Percentiles rank a stretch among this genome's conserved stretches.
Conservation (phyloP, 495 filamentous ascomycete species). For the Halenospora varia region DNA sequence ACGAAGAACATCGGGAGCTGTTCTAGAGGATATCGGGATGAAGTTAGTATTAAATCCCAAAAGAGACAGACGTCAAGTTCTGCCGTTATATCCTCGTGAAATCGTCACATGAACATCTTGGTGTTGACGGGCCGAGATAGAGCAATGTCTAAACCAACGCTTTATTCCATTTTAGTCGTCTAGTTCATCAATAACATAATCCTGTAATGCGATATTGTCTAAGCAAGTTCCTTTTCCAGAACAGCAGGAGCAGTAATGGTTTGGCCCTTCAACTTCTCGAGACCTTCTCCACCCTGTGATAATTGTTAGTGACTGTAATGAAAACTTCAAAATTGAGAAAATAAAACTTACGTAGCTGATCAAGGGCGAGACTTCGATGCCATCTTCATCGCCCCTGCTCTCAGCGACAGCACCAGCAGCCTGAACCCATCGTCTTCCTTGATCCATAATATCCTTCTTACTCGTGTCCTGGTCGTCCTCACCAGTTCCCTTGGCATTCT, state of each 20-base stretch:
- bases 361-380: conserved; percentile 88
- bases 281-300: conserved; percentile 79
- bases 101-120: too few relatives aligned
- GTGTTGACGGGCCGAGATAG: too few relatives aligned
- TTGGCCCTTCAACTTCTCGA: conserved; percentile 69
- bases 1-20: too few relatives aligned
- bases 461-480: conserved; percentile 95
- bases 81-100: too few relatives aligned
- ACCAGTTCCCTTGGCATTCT: conserved; percentile 88
- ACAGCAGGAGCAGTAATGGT: conserved; percentile 73
- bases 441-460: conserved; percentile 79
- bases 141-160: neutral
- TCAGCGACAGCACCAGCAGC: conserved; percentile 72
- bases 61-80: too few relatives aligned
- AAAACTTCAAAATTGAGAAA: conserved; percentile 1
- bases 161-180: conserved; percentile 2
- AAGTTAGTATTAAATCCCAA: too few relatives aligned
- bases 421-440: conserved; percentile 81
- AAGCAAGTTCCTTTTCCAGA: conserved; percentile 70
- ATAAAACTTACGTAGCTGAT: conserved; percentile 83
- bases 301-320: conserved; percentile 31
- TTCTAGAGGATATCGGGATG: too few relatives aligned
- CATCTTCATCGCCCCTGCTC: conserved; percentile 62
- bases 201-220: too few relatives aligned
- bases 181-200: conserved; percentile 3